Percentiles rank a stretch among this genome's conserved stretches.
These are phyloP conservation scores for Pseudogymnoascus sp. DNA, from an alignment of 2,329 filamentous ascomycete genomes.

Conservation along the genomic window DNA sequence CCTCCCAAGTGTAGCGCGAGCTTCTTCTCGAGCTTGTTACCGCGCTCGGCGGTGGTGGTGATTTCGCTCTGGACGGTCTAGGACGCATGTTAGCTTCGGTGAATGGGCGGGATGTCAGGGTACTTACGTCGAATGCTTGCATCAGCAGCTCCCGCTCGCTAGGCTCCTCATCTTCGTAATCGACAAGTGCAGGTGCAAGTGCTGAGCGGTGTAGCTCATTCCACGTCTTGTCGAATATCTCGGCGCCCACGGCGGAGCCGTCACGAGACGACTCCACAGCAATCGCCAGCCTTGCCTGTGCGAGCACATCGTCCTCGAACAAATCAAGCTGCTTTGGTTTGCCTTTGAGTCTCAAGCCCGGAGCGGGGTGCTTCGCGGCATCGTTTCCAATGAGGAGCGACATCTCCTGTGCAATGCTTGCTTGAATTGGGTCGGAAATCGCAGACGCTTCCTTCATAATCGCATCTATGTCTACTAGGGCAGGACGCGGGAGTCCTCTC, in stretches of 20 bases:
- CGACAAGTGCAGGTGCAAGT: conserved; percentile 69
- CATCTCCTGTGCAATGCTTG: conserved; percentile 66
- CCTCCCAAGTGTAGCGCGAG: conserved; percentile 79
- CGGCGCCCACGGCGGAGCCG: conserved; percentile 39
- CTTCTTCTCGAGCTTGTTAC: conserved; percentile 89
- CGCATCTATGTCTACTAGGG: conserved; percentile 58
- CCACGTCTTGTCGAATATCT: conserved; percentile 46
- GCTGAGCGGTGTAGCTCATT: conserved; percentile 44
- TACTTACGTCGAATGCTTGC: conserved; percentile 63
- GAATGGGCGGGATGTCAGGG: neutral
- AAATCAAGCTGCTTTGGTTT: conserved; percentile 49
- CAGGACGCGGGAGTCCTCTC: conserved; percentile 68
- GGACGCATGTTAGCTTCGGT: conserved; percentile 14
- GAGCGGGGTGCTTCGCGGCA: conserved; percentile 63
- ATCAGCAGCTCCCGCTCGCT: conserved; percentile 26
- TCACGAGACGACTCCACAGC: conserved; percentile 36
- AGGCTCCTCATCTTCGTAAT: conserved; percentile 68
- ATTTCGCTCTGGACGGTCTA: conserved; percentile 66
- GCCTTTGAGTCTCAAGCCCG: conserved; percentile 56
- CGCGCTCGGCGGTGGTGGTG: conserved; percentile 64
- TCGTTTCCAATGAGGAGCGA: conserved; percentile 76
- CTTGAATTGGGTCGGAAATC: conserved; percentile 54
- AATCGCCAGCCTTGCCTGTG: conserved; percentile 69
- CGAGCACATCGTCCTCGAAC: conserved; percentile 63
- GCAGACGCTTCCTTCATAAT: conserved; percentile 56